Percentiles rank a stretch among this genome's conserved stretches.
These are phyloP conservation scores for Talaromyces sp. DNA, from an alignment of 2,329 filamentous ascomycete genomes.

Conservation along the genomic window DNA sequence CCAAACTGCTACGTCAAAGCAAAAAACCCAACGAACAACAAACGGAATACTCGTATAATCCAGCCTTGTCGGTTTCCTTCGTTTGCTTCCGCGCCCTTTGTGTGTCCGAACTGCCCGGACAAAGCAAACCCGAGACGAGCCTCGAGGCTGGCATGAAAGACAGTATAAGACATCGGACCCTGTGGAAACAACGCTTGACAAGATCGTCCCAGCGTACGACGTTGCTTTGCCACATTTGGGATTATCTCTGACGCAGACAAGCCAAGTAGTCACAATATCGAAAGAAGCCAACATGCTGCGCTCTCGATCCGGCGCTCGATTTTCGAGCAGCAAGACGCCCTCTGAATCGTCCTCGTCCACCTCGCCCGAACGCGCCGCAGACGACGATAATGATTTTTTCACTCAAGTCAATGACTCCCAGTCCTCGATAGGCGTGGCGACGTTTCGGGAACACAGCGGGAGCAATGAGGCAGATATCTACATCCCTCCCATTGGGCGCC, in stretches of 20 bases:
- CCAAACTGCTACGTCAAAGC: neutral
- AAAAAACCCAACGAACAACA: neutral
- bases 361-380: slow-evolving; percentile 54
- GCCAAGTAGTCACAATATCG: neutral
- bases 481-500: slow-evolving; percentile 63
- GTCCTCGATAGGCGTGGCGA: slow-evolving; percentile 79
- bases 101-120: neutral
- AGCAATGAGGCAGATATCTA: slow-evolving; percentile 40
- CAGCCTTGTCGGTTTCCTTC: neutral
- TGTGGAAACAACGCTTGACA: neutral
- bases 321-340: slow-evolving; percentile 34
- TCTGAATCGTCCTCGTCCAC: slow-evolving; percentile 40
- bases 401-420: slow-evolving; percentile 79
- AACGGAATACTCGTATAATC: neutral
- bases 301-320: slow-evolving; percentile 28
- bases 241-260: neutral
- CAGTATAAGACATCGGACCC: neutral
- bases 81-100: neutral
- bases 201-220: neutral
- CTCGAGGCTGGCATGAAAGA: slow-evolving; percentile 1
- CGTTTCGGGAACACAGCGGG: slow-evolving; percentile 67
- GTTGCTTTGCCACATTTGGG: neutral
- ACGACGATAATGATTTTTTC: slow-evolving; percentile 93
- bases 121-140: neutral
- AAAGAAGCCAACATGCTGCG: slow-evolving; percentile 28